Evolutionary conservation across 495 filamentous ascomycete species (phyloP).

Genomic region (Aspergillus mulundensis): DNA sequence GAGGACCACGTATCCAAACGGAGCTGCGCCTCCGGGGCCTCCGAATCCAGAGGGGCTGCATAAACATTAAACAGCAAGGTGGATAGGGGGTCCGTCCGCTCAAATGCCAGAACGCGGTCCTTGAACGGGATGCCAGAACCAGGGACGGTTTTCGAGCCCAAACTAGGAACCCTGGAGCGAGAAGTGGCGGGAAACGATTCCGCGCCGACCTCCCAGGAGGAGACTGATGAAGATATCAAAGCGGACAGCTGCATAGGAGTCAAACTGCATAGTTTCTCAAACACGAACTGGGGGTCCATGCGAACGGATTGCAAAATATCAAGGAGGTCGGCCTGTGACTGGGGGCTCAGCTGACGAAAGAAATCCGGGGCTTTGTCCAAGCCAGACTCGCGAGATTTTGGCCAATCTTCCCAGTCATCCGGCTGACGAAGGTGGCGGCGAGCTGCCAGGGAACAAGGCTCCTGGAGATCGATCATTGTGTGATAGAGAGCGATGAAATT

Average conservation of each 20-base stretch:
- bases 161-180: slow-evolving; percentile 48
- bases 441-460: slow-evolving; percentile 69
- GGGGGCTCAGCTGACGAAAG: slow-evolving; percentile 72
- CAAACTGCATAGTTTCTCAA: slow-evolving; percentile 69
- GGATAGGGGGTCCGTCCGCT: slow-evolving; percentile 82
- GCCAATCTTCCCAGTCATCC: slow-evolving; percentile 40
- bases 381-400: slow-evolving; percentile 26
- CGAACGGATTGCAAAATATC: slow-evolving; percentile 77
- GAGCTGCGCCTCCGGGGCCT: slow-evolving; percentile 72
- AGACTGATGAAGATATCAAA: slow-evolving; percentile 68
- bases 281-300: slow-evolving; percentile 80
- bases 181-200: slow-evolving; percentile 75
- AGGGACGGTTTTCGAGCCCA: slow-evolving; percentile 52
- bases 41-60: slow-evolving; percentile 64
- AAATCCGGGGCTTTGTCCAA: slow-evolving; percentile 59
- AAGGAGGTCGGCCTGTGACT: slow-evolving; percentile 69
- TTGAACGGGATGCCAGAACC: slow-evolving; percentile 50
- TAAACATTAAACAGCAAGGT: slow-evolving; percentile 84
- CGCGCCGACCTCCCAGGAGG: slow-evolving; percentile 70
- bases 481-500: slow-evolving; percentile 84
- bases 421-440: slow-evolving; percentile 35
- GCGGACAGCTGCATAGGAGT: slow-evolving; percentile 68
- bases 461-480: slow-evolving; percentile 81
- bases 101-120: slow-evolving; percentile 59
- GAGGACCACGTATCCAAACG: slow-evolving; percentile 84